phyloP scores from a whole-genome alignment of 768 basidiomycete species.

The Botryobasidium botryosum region DNA sequence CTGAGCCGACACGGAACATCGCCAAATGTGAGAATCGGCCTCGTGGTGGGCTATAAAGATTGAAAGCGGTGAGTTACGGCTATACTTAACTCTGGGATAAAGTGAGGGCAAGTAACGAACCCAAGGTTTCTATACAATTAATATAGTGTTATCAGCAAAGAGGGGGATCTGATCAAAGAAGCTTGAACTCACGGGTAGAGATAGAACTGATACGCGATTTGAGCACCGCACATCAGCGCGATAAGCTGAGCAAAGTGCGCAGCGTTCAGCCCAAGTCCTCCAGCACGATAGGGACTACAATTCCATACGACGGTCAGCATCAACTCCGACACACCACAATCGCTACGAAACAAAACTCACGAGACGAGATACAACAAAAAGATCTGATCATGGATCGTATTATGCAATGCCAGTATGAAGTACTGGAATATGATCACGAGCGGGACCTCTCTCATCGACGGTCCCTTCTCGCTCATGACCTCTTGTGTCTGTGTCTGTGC shows the following conservation, averaged over 20 bases:
- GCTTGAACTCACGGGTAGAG: slow-evolving; percentile 71
- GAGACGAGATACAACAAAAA: slow-evolving; percentile 85
- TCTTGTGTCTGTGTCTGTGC: background rate
- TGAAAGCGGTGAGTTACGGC: background rate
- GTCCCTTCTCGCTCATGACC: slow-evolving; percentile 13
- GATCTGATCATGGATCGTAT: slow-evolving; percentile 78
- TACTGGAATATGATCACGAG: slow-evolving; percentile 79
- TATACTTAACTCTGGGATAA: background rate
- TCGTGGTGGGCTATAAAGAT: slow-evolving; percentile 8
- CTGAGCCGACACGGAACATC: slow-evolving; percentile 74
- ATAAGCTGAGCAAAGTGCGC: slow-evolving; percentile 86
- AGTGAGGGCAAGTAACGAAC: slow-evolving; percentile 20
- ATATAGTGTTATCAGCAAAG: no score
- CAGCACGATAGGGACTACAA: slow-evolving; percentile 54
- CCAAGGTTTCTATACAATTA: slow-evolving; percentile 62
- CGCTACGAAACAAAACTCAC: slow-evolving; percentile 29
- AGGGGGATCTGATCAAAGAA: no score
- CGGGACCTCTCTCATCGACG: slow-evolving; percentile 61
- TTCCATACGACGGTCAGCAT: background rate
- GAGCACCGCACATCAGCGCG: slow-evolving; percentile 86
- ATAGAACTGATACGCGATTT: slow-evolving; percentile 83
- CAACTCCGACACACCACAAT: slow-evolving; percentile 2
- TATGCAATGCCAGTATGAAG: slow-evolving; percentile 73
- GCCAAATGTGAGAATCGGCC: slow-evolving; percentile 52
- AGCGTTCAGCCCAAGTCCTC: slow-evolving; percentile 84